Evolutionary conservation across 306 rosid species (phyloP), one percentile per base, ranked within the genome.

Genomic region (Begonia fuchsioides): DNA sequence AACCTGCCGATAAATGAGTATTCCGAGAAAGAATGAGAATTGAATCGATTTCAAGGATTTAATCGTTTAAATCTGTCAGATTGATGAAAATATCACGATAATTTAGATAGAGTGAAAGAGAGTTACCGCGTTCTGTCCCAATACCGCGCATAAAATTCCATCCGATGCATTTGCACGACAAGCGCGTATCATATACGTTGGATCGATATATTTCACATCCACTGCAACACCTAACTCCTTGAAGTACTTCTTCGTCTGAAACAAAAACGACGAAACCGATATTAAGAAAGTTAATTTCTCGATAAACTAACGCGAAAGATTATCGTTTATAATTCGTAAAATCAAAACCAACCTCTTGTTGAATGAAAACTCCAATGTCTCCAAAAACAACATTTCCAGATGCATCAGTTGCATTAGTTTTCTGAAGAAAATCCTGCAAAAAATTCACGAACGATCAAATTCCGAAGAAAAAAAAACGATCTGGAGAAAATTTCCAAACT

Each of bases 111-210:
- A 61, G 44, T 19, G 57, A 41, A 57, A 65, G 46, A 44, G 57
- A 81, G 93, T 75, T 54, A 92, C 98, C 13, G 98, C 96, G 68
- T 92, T 92, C 72, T 92, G 98, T 54, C 98, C 96, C 38, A 92
- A 78, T 47, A 92, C 98, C 35, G 98, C 68, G 54, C 98, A 92
- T 44, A 85, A 65, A 73, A 92, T 92, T 68, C 96, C 96, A 75
- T 92, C 98, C 32, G 96, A 92, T 57, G 98, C 98, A 56, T 92
- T 92, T 63, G 96, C 98, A 17, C 98, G 96, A 57, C 73, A 61
- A 3, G 94, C 96, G 19, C 98, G 98, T 59, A 92, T 85, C 96
- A 92, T 92, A 66, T 92, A 92, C 0, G 96, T 92, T 26, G 98
- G 98, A 72, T 92, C 98, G 57, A 92, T 82, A 56, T 79, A 92